Evolutionary conservation across 2,329 filamentous ascomycete genomes (phyloP), one percentile per base, ranked within the genome.

Genomic region (Beauveria medogensis): DNA sequence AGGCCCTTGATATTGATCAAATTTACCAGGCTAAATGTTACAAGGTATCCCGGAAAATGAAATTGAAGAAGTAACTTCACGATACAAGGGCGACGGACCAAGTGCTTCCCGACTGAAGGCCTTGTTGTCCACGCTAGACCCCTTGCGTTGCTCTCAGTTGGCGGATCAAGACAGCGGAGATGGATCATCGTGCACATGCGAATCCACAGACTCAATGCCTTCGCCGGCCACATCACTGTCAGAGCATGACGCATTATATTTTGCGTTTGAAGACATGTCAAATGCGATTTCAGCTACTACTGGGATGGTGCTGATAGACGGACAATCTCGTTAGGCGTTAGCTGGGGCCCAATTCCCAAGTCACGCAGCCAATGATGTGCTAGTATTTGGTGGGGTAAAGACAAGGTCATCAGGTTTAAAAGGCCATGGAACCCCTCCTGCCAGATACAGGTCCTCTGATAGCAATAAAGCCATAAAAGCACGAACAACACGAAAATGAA

Each of bases 161-260:
- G 50, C 50, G 50, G 50, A 40, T 53, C 50, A 37, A 53, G 50
- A 53, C 30, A 53, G 34, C 50, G 50, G 50, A 53, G 50, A 53
- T 40, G 50, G 50, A 40, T 7, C 12, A n/a, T 37, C 26, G 28
- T 52, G 28, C 48, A 52, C n/a, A 18, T 52, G 48, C 48, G 48
- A 34, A 37, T 52, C 26, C 48, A 52, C 48, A 52, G 48, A 52
- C 50, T 53, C 50, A 53, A 53, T 24, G 50, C 50, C 50, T 22
- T 53, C 50, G 28, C 30, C 30, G 20, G 50, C 50, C n/a, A 53
- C 50, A 53, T 24, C 50, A 53, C 50, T 53, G 20, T 40, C 50
- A 53, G 30, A 40, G 50, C 50, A 53, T 53, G 50, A 53, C 50
- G 50, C 28, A 53, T 0, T 16, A 53, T 53, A 40, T 53, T 24